Conservation (phyloP, 2,329 filamentous ascomycete genomes). For the Geosmithia flava region DNA sequence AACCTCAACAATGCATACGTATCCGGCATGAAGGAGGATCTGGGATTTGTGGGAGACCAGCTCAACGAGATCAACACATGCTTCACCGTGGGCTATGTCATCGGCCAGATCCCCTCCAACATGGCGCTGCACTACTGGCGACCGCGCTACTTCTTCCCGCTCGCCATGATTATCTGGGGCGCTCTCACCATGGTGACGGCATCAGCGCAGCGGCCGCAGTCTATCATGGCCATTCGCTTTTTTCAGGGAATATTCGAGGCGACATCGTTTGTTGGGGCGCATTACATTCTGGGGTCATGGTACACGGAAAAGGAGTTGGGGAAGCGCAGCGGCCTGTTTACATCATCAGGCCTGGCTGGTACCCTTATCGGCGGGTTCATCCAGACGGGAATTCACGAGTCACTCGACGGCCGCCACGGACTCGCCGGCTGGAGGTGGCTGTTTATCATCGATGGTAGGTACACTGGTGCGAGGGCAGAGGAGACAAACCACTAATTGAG, state of each 20-base stretch:
- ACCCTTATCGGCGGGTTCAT: conserved; percentile 30
- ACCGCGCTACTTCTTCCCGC: conserved; percentile 48
- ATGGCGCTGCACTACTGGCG: conserved; percentile 49
- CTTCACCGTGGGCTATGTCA: conserved; percentile 46
- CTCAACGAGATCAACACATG: conserved; percentile 37
- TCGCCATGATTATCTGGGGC: conserved; percentile 53
- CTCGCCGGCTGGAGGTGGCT: conserved; percentile 32
- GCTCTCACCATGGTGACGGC: conserved; percentile 27
- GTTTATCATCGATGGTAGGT: conserved; percentile 26
- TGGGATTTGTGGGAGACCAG: conserved; percentile 37
- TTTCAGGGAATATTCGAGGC: conserved; percentile 26
- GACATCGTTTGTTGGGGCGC: conserved; percentile 20
- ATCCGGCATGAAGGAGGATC: conserved; percentile 18
- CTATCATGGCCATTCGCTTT: conserved; percentile 26
- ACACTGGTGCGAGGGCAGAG: no score
- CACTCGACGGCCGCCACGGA: conserved; percentile 25
- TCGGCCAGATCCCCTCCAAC: conserved; percentile 51
- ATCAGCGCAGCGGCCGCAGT: conserved; percentile 15
- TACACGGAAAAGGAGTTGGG: conserved; percentile 28
- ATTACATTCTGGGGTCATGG: conserved; percentile 25
- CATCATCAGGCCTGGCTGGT: conserved; percentile 27
- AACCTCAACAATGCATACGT: conserved; percentile 14
- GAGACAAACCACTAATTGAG: background rate
- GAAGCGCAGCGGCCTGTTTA: conserved; percentile 27
- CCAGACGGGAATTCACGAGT: conserved; percentile 26